Base-by-base conservation (phyloP, 148 eudicot genomes). In the Nepenthes mirabilis region DNA sequence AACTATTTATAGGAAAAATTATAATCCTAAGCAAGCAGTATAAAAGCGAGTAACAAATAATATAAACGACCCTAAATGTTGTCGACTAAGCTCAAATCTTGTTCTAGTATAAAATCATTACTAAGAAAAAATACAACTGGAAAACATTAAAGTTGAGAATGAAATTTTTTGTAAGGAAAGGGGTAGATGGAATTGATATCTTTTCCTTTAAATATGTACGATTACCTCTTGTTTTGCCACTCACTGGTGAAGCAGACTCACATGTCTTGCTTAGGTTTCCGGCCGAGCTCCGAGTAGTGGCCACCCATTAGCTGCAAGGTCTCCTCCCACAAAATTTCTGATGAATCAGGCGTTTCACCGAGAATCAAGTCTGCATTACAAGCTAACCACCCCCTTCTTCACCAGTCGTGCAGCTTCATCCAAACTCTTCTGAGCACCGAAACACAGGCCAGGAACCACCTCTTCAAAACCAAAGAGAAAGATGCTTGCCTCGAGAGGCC, bases 281-380 rank as follows among this genome's bases (percentile, higher is more conserved):
- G 87, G 75, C 99, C 86, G 50, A 93, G 77, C 67, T 93, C 99
- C 0, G 97, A 84, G 74, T 89, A 93, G 35, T 67, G 89, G 70
- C 96, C 99, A 2, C 99, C 99, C 99, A 89, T 93, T 32, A 86
- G 69, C 74, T 86, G 99, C 80, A 93, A 70, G 66, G 79, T 76
- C 74, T 93, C 97, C 74, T 79, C 90, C 99, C 99, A 93, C 65
- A 93, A 75, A 62, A 79, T 79, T 37, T 82, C 87, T 1, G 87
- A 76, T n/a, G 82, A 70, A 63, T 70, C 77, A 9, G 69, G 33
- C 6, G 77, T 63, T 32, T 60, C 74, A 14, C 76, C 85, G 34
- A 73, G 77, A 9, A 93, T 56, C 60, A 93, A 66, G 62, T 84
- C 75, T 23, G 79, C 57, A 63, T 97, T 93, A 66, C 99, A 93